Evolutionary conservation across 2,329 filamentous ascomycete genomes (phyloP), one percentile per base, ranked within the genome.

Genomic region (Ophiostoma himal-ulmi): DNA sequence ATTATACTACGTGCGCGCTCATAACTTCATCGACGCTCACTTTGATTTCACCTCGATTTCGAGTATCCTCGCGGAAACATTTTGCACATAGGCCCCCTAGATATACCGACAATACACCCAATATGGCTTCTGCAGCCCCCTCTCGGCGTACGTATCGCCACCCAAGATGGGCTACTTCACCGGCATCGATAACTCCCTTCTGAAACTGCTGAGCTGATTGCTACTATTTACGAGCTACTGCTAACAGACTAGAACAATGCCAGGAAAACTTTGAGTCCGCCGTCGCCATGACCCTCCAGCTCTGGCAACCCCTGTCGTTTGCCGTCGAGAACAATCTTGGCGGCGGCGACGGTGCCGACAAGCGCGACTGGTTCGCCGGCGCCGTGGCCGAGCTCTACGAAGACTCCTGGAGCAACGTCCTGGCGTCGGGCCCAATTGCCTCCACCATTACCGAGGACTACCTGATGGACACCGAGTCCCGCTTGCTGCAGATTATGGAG

Each of bases 321-420:
- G 93, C 95, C 66, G 92, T 97, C 64, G 87, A 91, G 78, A 93
- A 92, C 79, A 85, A 88, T 81, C 97, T 94, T 91, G 95, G 94
- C 76, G 95, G 94, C 1, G 88, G 92, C 57, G 89, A 93, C 77
- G 90, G 89, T 30, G 80, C 84, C 72, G 93, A 96, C 80, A 98
- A 98, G 83, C 91, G 94, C 76, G 94, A 97, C 84, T 98, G 94
- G 94, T 92, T 99, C 76, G 94, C 92, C 68, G 94, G 93, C 73
- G 91, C 91, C 62, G 85, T 98, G 69, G 90, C 89, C 71, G 92
- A 97, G 36, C 87, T 97, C 73, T 90, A 97, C 75, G 78, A 78
- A 71, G 73, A 79, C 37, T 67, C 75, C 52, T 72, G 74, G 73
- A 52, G 69, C 68, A 70, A 54, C 69, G 68, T 41, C 7, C 72